Conservation (phyloP, 106 monocot species). For the Dendrobium nobile region DNA sequence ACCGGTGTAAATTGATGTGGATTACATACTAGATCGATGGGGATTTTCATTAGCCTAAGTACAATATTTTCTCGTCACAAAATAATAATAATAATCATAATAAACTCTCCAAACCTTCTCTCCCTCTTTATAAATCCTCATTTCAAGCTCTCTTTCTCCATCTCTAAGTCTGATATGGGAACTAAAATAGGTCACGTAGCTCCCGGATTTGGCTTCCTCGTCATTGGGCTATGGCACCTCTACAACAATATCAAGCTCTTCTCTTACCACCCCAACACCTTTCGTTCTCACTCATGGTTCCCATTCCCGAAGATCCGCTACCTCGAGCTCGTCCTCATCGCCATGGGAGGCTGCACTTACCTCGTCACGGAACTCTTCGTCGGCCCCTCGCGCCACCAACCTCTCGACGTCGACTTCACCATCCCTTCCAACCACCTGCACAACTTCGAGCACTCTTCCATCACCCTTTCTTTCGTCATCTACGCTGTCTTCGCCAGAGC, state of each 20-base stretch:
- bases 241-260: slow-evolving; percentile 47
- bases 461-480: slow-evolving; percentile 34
- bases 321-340: slow-evolving; percentile 47
- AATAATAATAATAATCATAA: too few species aligned
- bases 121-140: too few species aligned
- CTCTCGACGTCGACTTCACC: slow-evolving; percentile 44
- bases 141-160: too few species aligned
- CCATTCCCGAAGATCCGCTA: slow-evolving; percentile 17
- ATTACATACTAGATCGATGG: too few species aligned
- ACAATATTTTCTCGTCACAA: too few species aligned
- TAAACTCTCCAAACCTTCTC: too few species aligned
- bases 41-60: too few species aligned
- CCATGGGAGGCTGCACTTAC: slow-evolving; percentile 18
- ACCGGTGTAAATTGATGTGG: too few species aligned
- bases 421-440: slow-evolving; percentile 65
- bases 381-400: slow-evolving; percentile 42
- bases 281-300: slow-evolving; percentile 48
- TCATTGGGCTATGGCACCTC: slow-evolving; percentile 57
- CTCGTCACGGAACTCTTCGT: slow-evolving; percentile 67
- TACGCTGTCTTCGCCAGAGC: slow-evolving; percentile 31
- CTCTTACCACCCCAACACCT: slow-evolving; percentile 24
- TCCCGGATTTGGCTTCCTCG: slow-evolving; percentile 52
- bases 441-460: slow-evolving; percentile 75
- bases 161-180: slow-evolving; percentile 22
- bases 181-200: slow-evolving; percentile 45